Evolutionary conservation across 805 yeast species (phyloP).

Genomic region (Phaffomyces opuntiae): DNA sequence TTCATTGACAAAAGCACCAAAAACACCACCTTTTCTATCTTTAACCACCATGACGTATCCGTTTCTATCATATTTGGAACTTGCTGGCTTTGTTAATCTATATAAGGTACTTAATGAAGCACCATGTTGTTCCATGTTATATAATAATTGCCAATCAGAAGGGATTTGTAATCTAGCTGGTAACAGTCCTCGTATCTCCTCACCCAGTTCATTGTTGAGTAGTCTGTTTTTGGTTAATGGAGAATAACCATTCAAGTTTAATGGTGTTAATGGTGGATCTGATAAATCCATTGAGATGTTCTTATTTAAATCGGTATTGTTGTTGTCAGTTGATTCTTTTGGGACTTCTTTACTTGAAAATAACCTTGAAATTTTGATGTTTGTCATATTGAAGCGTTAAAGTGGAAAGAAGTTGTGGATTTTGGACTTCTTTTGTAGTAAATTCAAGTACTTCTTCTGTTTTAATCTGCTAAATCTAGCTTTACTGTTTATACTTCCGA

Average conservation of each 20-base stretch:
- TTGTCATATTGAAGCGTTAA: neutral
- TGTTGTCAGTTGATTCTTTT: neutral
- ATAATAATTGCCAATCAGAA: conserved; percentile 69
- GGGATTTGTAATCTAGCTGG: conserved; percentile 76
- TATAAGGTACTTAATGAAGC: conserved; percentile 79
- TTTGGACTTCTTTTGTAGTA: too few species aligned
- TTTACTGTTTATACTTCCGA: too few species aligned
- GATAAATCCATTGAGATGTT: neutral
- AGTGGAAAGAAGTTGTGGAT: too few species aligned
- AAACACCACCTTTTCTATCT: conserved; percentile 56
- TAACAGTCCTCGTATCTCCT: conserved; percentile 61
- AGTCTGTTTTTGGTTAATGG: conserved; percentile 50
- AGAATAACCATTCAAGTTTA: conserved; percentile 55
- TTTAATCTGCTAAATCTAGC: too few species aligned
- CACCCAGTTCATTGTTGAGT: conserved; percentile 57
- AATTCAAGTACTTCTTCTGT: too few species aligned
- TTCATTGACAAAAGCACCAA: conserved; percentile 80
- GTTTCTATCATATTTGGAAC: conserved; percentile 32
- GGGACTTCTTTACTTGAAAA: neutral
- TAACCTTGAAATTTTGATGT: neutral
- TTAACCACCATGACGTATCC: conserved; percentile 73
- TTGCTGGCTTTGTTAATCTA: conserved; percentile 40
- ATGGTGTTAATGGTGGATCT: conserved; percentile 43
- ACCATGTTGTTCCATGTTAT: conserved; percentile 90
- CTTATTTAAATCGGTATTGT: too few species aligned